phyloP scores from a whole-genome alignment of 1,139 yeast genomes.

The Kodamaea suecica region DNA sequence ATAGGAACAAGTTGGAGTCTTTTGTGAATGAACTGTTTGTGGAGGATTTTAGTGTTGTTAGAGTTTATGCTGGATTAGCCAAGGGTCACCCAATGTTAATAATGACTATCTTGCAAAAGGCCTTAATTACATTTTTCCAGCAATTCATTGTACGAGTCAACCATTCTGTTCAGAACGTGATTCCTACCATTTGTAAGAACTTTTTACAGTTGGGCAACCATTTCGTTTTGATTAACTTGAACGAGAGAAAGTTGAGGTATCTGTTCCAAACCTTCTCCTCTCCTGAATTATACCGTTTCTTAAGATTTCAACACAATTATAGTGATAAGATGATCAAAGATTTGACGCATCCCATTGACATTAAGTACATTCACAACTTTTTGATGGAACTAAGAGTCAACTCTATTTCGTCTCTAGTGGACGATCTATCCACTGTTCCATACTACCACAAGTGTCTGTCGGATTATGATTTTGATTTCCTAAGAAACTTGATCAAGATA shows the following conservation, averaged over 20 bases:
- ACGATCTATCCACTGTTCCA: not conserved
- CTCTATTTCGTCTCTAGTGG: slow-evolving; percentile 7
- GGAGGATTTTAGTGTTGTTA: slow-evolving; percentile 29
- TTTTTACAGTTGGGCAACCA: slow-evolving; percentile 13
- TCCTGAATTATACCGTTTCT: slow-evolving; percentile 6
- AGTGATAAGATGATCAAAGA: slow-evolving; percentile 4
- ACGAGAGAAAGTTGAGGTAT: slow-evolving; percentile 2
- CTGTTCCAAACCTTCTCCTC: slow-evolving; percentile 6
- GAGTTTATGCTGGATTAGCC: slow-evolving; percentile 25
- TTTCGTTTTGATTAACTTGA: slow-evolving; percentile 6
- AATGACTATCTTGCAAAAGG: slow-evolving; percentile 22
- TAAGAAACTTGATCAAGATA: slow-evolving; percentile 1
- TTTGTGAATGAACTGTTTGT: slow-evolving; percentile 12
- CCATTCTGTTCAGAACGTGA: slow-evolving; percentile 5
- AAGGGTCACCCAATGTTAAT: slow-evolving; percentile 25
- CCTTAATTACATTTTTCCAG: slow-evolving; percentile 17
- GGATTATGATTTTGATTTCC: slow-evolving; percentile 7
- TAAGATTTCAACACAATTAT: slow-evolving; percentile 5
- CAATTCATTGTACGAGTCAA: slow-evolving; percentile 8
- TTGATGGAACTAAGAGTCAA: slow-evolving; percentile 3
- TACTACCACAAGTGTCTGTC: slow-evolving; percentile 7
- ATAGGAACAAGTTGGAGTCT: slow-evolving; percentile 2
- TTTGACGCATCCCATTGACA: slow-evolving; percentile 6
- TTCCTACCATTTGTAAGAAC: slow-evolving; percentile 12
- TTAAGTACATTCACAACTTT: slow-evolving; percentile 3